Conservation (phyloP, 371 early-diverging fungal genomes). For the Synchytrium microbalum region DNA sequence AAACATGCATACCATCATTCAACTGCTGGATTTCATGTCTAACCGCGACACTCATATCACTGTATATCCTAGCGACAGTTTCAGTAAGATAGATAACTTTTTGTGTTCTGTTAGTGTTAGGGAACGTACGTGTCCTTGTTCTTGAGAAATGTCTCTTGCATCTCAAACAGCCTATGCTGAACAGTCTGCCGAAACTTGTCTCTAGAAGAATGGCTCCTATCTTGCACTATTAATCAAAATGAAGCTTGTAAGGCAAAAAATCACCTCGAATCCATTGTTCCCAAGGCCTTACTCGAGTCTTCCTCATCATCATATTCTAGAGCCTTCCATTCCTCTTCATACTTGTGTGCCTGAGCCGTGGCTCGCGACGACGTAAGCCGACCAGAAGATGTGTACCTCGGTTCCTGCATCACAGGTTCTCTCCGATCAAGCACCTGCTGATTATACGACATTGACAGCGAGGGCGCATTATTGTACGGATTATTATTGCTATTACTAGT, state of each 20-base stretch:
- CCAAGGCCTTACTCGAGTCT: background rate
- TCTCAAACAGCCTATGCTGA: background rate
- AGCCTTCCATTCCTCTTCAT: background rate
- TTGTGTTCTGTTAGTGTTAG: background rate
- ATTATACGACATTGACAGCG: no score
- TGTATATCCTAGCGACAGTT: background rate
- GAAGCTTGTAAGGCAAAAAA: background rate
- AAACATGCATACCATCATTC: background rate
- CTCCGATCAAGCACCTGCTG: no score
- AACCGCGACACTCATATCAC: background rate
- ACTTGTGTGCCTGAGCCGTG: background rate
- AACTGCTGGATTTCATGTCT: background rate
- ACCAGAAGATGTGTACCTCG: no score
- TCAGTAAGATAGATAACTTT: no score
- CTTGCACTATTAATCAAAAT: background rate
- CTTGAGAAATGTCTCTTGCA: background rate
- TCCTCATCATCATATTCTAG: background rate
- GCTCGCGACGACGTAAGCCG: no score
- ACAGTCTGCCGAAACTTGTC: background rate
- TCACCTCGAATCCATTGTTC: background rate
- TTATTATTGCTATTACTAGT: background rate
- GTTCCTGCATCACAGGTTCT: no score
- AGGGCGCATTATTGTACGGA: background rate
- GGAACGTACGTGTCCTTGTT: background rate
- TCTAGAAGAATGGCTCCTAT: background rate